Evolutionary conservation across 176 grass and related monocot genomes (phyloP), one percentile per base, ranked within the genome.

Genomic region (Paspalum vaginatum): DNA sequence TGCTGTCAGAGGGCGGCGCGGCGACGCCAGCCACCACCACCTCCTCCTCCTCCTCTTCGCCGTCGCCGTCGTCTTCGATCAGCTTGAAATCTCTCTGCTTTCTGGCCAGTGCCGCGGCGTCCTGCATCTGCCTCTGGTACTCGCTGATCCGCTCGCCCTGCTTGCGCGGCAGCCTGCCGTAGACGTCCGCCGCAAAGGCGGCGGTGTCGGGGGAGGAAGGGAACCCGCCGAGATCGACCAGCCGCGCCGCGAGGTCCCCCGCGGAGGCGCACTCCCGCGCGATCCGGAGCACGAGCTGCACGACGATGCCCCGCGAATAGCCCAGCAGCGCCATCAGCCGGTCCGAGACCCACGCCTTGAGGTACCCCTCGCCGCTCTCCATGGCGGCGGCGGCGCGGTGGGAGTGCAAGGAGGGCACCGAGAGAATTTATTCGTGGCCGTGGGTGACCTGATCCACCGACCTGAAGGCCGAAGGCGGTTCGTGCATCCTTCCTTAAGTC

Each of bases 271-370:
- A 83, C 9, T 87, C 79, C 79, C 80, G 65, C 47, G 73, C 73
- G 56, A 87, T 79, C 11, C 73, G 73, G 79, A 87, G 25, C 15
- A 83, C 73, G 47, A 87, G 57, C 39, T 46, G 65, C 39, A 71
- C 85, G 0, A 65, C 57, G 48, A 83, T 37, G 79, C 11, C 56
- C 56, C 56, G 65, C 65, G 79, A 87, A 49, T 65, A 87, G 2
- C 85, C 85, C 6, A 87, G 14, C 58, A 87, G 73, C 39, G 73
- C 73, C 25, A 78, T 83, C 48, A 83, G 74, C 17, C 73, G 74
- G 66, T 87, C 85, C 20, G 85, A 87, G 25, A 87, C 73, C 79
- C 79, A 77, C 74, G 85, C 78, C 57, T 78, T 87, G 66, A 87
- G 66, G 40, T 47, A 47, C 48, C 57, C 14, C 21, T 83, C 65